Evolutionary conservation across 345 rosid genomes (phyloP), one percentile per base, ranked within the genome.

Genomic region (Eucalyptus regnans): DNA sequence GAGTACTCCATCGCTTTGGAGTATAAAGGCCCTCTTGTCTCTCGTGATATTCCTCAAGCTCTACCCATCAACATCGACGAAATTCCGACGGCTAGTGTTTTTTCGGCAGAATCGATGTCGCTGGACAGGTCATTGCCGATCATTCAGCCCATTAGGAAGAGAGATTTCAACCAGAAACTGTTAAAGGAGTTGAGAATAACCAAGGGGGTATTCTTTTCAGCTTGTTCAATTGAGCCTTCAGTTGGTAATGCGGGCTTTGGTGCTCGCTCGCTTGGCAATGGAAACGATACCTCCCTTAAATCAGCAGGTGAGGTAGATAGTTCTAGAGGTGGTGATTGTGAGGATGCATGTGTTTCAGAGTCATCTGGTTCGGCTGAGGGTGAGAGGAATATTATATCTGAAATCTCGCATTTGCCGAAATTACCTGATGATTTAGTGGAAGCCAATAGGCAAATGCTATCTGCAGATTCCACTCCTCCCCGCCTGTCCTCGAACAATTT

Each of bases 1-100:
- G 98, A 95, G 43, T 98, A 93, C 91, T 98, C 99, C 43, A 91
- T 98, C 89, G 98, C 99, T 7, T 12, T 43, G 14, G 96, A 92
- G 95, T 97, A 98, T 89, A 90, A 91, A 83, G 99, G 99, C 41
- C 98, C 97, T 91, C 91, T 88, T 27, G 46, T 94, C n/a, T 44
- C 90, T 80, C 88, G 48, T 62, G 92, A 95, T 89, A 86, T 98
- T 46, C 99, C 99, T 86, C 92, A 86, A 88, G 98, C 91, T 23
- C 87, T 86, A 89, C 99, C 98, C 5, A 91, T 97, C 62, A 93
- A 92, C 86, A 88, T 97, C 83, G 90, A 89, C 64, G 89, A 92
- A 76, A 96, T 98, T 54, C 99, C 99, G 27, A 87, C 91, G 16
- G 99, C 99, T 81, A 51, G 89, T n/a, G 88, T 62, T 23, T 87